A percentile compares a stretch with the other conserved stretches of the same genome.
Conservation (phyloP, 257 asterid genomes). For the Euphrasia confusa region DNA sequence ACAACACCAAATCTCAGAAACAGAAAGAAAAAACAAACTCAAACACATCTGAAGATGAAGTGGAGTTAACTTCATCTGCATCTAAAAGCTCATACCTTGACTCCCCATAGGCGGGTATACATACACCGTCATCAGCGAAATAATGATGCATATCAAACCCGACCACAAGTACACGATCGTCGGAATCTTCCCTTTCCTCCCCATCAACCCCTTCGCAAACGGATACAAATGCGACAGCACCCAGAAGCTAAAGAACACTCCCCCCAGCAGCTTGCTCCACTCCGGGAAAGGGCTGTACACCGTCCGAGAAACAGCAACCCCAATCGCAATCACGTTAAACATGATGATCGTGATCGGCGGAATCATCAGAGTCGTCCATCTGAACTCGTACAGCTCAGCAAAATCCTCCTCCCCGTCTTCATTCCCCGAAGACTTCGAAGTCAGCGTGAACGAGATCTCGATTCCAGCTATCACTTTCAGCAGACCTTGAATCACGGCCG, state of each 20-base stretch:
- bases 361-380: conserved; percentile 79
- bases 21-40: no score
- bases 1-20: no score
- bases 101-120: conserved; percentile 62
- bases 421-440: conserved; percentile 65
- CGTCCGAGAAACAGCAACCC: conserved; percentile 66
- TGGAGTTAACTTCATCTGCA: no score
- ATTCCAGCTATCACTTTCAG: conserved; percentile 53
- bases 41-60: no score
- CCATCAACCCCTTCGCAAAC: conserved; percentile 39
- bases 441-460: conserved; percentile 56
- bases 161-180: conserved; percentile 86
- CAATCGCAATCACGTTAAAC: conserved; percentile 67
- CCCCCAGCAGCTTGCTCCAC: conserved; percentile 87
- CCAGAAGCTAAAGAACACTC: conserved; percentile 90
- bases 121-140: conserved; percentile 67
- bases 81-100: conserved; percentile 30
- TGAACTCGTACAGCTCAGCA: conserved; percentile 77
- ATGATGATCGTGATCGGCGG: conserved; percentile 79
- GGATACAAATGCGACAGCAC: conserved; percentile 89
- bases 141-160: conserved; percentile 64
- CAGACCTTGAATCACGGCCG: conserved; percentile 81
- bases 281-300: conserved; percentile 76
- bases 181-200: conserved; percentile 59
- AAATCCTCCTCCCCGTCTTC: conserved; percentile 74